phyloP scores from a whole-genome alignment of 805 yeast genomes.

The Blastobotrys mokoenaii region DNA sequence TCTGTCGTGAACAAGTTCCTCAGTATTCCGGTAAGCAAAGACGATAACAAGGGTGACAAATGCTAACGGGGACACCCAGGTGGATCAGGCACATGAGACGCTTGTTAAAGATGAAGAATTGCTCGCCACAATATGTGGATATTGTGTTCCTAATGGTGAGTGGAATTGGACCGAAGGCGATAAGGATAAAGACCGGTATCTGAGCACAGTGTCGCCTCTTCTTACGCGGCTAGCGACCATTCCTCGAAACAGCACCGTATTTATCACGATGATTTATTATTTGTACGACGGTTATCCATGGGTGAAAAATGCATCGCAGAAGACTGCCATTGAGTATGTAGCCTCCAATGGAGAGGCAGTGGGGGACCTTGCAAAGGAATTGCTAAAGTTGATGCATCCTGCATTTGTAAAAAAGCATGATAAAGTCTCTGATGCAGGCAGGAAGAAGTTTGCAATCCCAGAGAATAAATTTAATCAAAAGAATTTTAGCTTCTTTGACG shows the following conservation, averaged over 20 bases:
- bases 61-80: too few relatives aligned
- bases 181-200: not conserved
- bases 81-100: too few relatives aligned
- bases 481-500: not conserved
- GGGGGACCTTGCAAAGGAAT: not conserved
- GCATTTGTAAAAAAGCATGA: constrained; percentile 4
- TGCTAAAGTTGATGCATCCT: constrained; percentile 1
- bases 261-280: not conserved
- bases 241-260: not conserved
- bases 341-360: not conserved
- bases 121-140: too few relatives aligned
- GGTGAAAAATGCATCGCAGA: not conserved
- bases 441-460: constrained; percentile 3
- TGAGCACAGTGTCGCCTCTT: not conserved
- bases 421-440: constrained; percentile 5
- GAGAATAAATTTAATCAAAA: not conserved
- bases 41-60: too few relatives aligned
- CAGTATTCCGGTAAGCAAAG: too few relatives aligned
- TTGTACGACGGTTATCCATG: constrained; percentile 1
- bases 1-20: too few relatives aligned
- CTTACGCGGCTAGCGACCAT: not conserved
- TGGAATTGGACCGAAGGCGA: not conserved
- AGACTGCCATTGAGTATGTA: not conserved
- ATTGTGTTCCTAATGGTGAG: not conserved
- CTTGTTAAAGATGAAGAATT: too few relatives aligned